These are phyloP conservation scores for Suhomyces taliae DNA, from an alignment of 1,139 yeast genomes.

Conservation along the genomic window DNA sequence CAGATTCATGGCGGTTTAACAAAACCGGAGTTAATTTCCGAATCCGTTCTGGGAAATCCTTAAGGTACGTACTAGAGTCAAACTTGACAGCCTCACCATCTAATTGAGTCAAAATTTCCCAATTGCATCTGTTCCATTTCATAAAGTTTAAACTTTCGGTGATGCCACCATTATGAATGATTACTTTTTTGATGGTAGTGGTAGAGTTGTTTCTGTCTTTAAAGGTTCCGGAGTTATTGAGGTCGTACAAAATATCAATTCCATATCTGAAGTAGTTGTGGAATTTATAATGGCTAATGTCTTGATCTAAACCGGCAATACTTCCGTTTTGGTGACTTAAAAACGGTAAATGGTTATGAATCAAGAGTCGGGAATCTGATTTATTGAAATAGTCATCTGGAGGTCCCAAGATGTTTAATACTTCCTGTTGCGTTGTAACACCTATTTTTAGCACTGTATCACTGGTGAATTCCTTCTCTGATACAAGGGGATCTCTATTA, in stretches of 20 bases:
- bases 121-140: conserved; percentile 50
- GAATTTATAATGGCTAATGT: conserved; percentile 36
- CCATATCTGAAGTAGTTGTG: conserved; percentile 59
- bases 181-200: conserved; percentile 40
- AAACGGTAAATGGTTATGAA: conserved; percentile 28
- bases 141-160: conserved; percentile 49
- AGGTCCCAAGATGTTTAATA: conserved; percentile 50
- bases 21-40: conserved; percentile 39
- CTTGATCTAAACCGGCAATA: conserved; percentile 7
- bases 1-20: conserved; percentile 52
- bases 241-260: conserved; percentile 51
- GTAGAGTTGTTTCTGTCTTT: conserved; percentile 15
- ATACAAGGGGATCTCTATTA: background rate
- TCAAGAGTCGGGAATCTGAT: conserved; percentile 44
- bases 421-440: conserved; percentile 49
- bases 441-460: conserved; percentile 28
- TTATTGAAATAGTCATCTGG: conserved; percentile 56
- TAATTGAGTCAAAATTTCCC: conserved; percentile 24
- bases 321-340: conserved; percentile 4
- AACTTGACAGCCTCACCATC: conserved; percentile 16
- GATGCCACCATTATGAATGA: conserved; percentile 52
- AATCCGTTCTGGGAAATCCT: conserved; percentile 29
- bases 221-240: conserved; percentile 23
- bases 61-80: conserved; percentile 34
- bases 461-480: background rate